phyloP scores from a whole-genome alignment of 345 rosid species.

The Balakata baccata region DNA sequence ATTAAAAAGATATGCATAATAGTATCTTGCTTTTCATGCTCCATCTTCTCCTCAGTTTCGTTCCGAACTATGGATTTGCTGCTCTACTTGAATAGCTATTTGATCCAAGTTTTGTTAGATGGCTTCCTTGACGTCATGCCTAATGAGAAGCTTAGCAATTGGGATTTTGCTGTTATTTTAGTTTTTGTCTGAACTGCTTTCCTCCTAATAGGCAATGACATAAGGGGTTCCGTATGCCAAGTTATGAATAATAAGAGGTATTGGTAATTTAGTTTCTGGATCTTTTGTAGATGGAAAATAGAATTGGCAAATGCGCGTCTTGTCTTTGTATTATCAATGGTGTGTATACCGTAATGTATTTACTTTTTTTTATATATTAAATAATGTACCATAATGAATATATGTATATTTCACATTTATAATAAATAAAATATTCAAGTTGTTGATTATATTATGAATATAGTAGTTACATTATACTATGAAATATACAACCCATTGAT shows the following conservation, averaged over 20 bases:
- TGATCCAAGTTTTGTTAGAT: background rate
- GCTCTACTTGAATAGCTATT: background rate
- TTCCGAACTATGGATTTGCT: background rate
- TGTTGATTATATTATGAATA: too few species aligned
- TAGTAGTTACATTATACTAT: too few species aligned
- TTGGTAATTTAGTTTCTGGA: background rate
- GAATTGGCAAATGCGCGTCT: background rate
- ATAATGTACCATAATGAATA: too few species aligned
- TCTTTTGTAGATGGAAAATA: background rate
- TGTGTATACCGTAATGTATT: too few species aligned
- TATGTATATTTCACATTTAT: too few species aligned
- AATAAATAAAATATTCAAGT: too few species aligned
- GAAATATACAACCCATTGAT: too few species aligned
- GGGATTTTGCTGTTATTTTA: background rate
- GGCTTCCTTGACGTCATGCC: background rate
- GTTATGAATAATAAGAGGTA: too few species aligned
- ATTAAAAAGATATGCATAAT: background rate
- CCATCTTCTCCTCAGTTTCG: background rate
- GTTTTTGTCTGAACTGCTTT: background rate
- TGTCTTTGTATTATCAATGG: background rate
- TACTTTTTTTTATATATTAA: too few species aligned
- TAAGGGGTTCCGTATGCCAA: too few species aligned
- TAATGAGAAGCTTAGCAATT: background rate
- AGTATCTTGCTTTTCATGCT: background rate
- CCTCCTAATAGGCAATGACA: background rate